Evolutionary conservation across 345 rosid genomes (phyloP).

Genomic region (Camelina laxa): DNA sequence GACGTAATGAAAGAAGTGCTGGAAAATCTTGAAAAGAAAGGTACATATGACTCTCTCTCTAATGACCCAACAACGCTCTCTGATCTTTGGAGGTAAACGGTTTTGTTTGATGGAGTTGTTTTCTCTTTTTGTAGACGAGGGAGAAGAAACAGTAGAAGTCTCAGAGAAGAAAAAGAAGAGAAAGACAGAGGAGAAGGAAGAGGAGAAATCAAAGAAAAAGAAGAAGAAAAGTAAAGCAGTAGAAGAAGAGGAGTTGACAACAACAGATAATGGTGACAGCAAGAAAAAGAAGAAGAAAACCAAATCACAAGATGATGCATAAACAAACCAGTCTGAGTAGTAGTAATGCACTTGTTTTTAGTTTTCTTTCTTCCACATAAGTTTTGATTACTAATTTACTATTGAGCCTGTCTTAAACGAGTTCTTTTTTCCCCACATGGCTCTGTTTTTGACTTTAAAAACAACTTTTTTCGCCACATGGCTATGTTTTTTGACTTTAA

Average conservation of each 20-base stretch:
- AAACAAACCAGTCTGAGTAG: constrained; percentile 14
- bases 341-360: not conserved
- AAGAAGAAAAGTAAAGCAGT: constrained; percentile 47
- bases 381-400: not conserved
- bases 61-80: constrained; percentile 10
- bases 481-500: no score
- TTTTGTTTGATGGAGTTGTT: constrained; percentile 25
- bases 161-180: constrained; percentile 58
- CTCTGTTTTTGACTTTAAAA: no score
- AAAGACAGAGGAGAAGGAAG: constrained; percentile 37
- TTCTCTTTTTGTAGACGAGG: constrained; percentile 35
- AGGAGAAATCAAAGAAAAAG: constrained; percentile 46
- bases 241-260: constrained; percentile 53
- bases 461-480: no score
- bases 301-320: constrained; percentile 49
- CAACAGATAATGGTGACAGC: constrained; percentile 41
- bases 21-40: constrained; percentile 56
- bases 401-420: not conserved
- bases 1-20: constrained; percentile 92
- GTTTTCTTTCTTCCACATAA: not conserved
- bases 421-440: no score
- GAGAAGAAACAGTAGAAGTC: constrained; percentile 52
- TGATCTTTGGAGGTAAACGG: not conserved
- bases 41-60: constrained; percentile 38
- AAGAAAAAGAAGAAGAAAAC: constrained; percentile 54